Base-by-base conservation (phyloP, 2,329 filamentous ascomycete genomes). In the Fusarium sterilihyphosum region DNA sequence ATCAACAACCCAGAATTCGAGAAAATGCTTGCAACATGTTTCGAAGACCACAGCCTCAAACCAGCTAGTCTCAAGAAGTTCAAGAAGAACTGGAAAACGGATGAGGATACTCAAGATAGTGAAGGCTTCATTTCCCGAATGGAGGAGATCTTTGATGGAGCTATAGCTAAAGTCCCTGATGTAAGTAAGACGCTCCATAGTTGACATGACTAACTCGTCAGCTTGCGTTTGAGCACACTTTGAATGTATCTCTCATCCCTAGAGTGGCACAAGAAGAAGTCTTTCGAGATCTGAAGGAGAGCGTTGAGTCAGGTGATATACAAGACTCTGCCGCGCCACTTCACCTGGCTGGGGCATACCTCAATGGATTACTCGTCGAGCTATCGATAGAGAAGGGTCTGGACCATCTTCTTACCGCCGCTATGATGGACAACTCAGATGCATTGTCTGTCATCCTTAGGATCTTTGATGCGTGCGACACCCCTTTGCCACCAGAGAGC, bases 401-500 rank as follows among this genome's bases (percentile, higher is more conserved):
- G 2, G 2, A 20, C 0, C 17, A 62, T 5, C 14, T 62, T 16
- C 8, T 13, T 3, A 26, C 11, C 16, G 31, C 60, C 2, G 49
- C 60, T 5, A 24, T 31, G 20, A n/a, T 40, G 13, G 29, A 62
- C 3, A 38, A 44, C 29, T 6, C 49, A 11, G 60, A 62, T 11
- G 60, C 60, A 5, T 20, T 62, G 3, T 62, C 38, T 2, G 12
- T 56, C 6, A 56, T 56, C 0, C 26, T 62, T 0, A 56, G 24
- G 1, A 10, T 56, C 10, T 62, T 62, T 13, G 49, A 56, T 4
- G 40, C 60, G 0, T 62, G 49, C 18, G 11, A 62, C 0, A 16
- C 8, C 0, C 5, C 40, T 1, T 16, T 56, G 0, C 49, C 60
- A 12, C 11, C 18, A 17, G 20, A 31, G 2, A 20, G n/a, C 0